Evolutionary conservation across 225 moss, liverwort and hornwort genomes (phyloP).

Genomic region (Pseudisothecium myosuroides): DNA sequence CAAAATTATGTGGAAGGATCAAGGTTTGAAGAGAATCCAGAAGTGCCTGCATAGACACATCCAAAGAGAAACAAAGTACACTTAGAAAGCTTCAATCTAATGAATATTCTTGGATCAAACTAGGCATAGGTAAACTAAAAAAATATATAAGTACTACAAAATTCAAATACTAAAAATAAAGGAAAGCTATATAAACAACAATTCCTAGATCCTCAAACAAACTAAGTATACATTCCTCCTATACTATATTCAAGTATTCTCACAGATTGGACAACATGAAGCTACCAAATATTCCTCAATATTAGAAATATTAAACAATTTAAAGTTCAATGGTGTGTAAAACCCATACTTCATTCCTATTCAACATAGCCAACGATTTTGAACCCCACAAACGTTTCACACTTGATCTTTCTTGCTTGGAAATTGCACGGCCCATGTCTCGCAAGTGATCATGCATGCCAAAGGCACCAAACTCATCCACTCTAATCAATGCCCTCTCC

Average conservation of each 20-base stretch:
- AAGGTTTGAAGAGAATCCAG: background rate
- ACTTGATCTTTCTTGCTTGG: background rate
- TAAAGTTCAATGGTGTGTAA: background rate
- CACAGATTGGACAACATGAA: accelerated
- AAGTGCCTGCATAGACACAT: background rate
- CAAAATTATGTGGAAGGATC: background rate
- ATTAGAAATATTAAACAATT: background rate
- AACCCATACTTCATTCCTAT: background rate
- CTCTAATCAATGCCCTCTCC: background rate
- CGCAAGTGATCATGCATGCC: background rate
- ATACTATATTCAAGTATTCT: background rate
- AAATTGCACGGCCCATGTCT: background rate
- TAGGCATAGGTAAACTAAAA: background rate
- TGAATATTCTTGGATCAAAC: background rate
- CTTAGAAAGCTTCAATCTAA: background rate
- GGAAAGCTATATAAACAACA: too few relatives aligned
- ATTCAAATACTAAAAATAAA: background rate
- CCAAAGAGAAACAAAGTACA: too few relatives aligned
- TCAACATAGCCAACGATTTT: background rate
- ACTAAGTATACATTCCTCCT: accelerated
- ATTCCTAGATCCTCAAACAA: background rate
- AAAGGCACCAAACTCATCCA: background rate
- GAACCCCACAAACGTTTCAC: background rate
- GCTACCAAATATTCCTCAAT: accelerated
- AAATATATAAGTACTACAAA: background rate